Percentiles rank a stretch among this genome's conserved stretches.
Conservation (phyloP, 495 filamentous ascomycete genomes). For the Neurospora sp. region DNA sequence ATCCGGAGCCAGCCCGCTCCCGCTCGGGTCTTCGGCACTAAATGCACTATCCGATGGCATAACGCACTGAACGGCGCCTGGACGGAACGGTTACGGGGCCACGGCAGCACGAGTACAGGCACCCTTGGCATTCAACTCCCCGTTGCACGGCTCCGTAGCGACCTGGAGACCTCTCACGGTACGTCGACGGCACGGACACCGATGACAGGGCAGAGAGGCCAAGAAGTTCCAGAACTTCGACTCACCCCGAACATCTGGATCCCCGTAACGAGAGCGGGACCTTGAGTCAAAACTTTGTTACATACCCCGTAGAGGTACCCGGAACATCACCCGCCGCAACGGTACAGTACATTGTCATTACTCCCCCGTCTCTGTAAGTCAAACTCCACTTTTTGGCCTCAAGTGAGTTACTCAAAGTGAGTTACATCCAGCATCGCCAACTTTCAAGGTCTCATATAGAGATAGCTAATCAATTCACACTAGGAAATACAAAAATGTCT, state of each 20-base stretch:
- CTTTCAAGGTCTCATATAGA: not conserved
- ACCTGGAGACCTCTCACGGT: not conserved
- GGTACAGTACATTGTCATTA: not conserved
- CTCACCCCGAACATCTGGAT: not conserved
- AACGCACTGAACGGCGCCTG: not conserved
- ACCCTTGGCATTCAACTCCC: not conserved
- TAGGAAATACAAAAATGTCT: slow-evolving; percentile 44
- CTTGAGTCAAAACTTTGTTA: not conserved
- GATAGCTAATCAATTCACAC: not conserved
- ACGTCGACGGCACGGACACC: not conserved
- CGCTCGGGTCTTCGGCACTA: not conserved
- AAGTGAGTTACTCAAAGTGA: not conserved
- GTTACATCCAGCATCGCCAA: not conserved
- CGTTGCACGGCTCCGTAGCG: not conserved
- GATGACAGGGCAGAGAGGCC: not conserved
- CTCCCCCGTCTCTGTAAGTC: not conserved
- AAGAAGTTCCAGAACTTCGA: not conserved
- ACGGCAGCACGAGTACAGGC: not conserved
- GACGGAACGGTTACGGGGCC: not conserved
- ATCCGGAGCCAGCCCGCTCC: not conserved
- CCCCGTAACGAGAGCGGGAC: not conserved
- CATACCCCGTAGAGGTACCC: not conserved
- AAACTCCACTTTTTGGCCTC: not conserved
- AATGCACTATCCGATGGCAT: not conserved
- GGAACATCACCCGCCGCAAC: not conserved